A percentile compares a stretch with the other conserved stretches of the same genome.
These are phyloP conservation scores for Bassia scoparia DNA, from an alignment of 148 eudicot genomes.

Conservation along the genomic window DNA sequence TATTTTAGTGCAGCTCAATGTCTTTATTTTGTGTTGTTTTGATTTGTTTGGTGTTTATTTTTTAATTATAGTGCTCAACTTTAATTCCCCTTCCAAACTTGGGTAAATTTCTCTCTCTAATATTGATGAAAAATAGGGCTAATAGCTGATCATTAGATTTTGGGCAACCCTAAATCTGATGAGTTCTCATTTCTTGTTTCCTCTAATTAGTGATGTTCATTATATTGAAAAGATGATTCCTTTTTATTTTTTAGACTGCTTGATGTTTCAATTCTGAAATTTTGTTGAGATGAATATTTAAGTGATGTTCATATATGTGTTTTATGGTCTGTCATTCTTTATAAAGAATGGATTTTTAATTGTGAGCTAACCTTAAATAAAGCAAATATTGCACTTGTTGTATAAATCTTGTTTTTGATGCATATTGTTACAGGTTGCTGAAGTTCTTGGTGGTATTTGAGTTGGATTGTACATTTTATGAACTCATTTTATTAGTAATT, in stretches of 20 bases:
- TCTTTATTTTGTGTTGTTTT: not conserved
- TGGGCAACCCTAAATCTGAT: slow-evolving; percentile 40
- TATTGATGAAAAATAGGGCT: slow-evolving; percentile 27
- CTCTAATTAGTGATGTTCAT: not conserved
- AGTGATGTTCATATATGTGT: not conserved
- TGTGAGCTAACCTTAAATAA: slow-evolving; percentile 26
- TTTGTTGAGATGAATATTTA: too few species aligned
- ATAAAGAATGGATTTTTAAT: slow-evolving; percentile 9
- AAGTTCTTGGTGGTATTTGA: not conserved
- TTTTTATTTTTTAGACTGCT: slow-evolving; percentile 17
- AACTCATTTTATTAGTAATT: slow-evolving; percentile 4
- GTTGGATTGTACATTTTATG: slow-evolving; percentile 13
- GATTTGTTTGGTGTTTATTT: slow-evolving; percentile 21
- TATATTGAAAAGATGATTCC: slow-evolving; percentile 6
- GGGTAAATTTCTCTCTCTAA: slow-evolving; percentile 22
- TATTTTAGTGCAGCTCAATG: too few species aligned
- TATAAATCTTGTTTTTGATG: not conserved
- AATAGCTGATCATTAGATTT: slow-evolving; percentile 22
- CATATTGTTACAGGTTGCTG: not conserved
- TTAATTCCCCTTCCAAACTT: slow-evolving; percentile 26
- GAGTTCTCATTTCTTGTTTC: slow-evolving; percentile 18
- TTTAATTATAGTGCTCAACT: slow-evolving; percentile 20
- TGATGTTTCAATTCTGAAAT: slow-evolving; percentile 14
- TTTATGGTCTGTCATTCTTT: slow-evolving; percentile 5
- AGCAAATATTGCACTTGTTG: not conserved